Base-by-base conservation (phyloP, 2,329 filamentous ascomycete genomes). In the Parastagonospora nodorum region DNA sequence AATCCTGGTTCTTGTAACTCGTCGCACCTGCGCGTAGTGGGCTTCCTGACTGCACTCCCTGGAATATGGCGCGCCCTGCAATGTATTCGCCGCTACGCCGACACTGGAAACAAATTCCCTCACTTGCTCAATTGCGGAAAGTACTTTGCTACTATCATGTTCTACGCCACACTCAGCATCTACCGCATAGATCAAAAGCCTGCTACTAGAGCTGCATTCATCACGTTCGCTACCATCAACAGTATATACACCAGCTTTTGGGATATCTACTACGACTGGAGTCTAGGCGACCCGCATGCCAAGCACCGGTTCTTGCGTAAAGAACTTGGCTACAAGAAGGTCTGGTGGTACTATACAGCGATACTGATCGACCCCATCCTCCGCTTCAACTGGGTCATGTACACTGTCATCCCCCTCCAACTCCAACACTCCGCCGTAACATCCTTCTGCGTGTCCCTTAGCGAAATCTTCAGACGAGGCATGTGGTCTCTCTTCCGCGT, bases 181-280 rank as follows among this genome's bases (percentile, higher is more conserved):
- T 97, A 92, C 71, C 90, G 94, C 33, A 88, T 97, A 38, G 69
- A 89, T 15, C 80, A 80, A 36, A 80, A 77, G 0, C 75, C 76
- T 1, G 78, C 83, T 12, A 80, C 90, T 35, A 78, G 80, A 51
- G 88, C 85, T 0, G 71, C 91, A 1, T 97, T 96, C 71, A 88
- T 96, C 54, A 81, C 85, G 0, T 91, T 92, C 63, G 90, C 91
- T 0, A 80, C 82, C n/a, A 74, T 96, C 58, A 99, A 97, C 70
- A 83, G 87, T 38, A 74, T 95, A 27, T 97, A 97, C 73, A 87
- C 84, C 61, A 91, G 86, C 8, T 82, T 96, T 36, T 99, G 94
- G 94, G 94, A 99, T 69, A 77, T 99, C 1, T 86, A 91, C 58
- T 97, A 97, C 89, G 94, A 99, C 73, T 97, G 94, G 82, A 94